These are phyloP conservation scores for Rhizopus arrhizus DNA, from an alignment of 371 early-diverging fungal genomes.

Conservation along the genomic window DNA sequence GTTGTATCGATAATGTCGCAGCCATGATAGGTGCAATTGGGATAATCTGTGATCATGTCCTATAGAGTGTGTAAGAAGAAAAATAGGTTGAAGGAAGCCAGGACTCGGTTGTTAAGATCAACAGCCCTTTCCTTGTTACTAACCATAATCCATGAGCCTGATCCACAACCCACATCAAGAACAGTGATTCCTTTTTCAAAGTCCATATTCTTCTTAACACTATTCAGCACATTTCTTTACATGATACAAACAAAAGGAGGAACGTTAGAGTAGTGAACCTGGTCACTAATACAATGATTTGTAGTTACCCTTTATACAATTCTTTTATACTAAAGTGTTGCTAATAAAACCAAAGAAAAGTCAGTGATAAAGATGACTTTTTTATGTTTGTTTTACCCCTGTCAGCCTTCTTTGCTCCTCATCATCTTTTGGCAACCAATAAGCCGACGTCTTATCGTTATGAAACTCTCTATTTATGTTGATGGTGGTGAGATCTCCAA, in stretches of 20 bases:
- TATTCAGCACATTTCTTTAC: neutral
- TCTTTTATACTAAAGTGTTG: constrained; percentile 42
- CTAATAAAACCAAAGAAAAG: constrained; percentile 2
- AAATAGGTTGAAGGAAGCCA: neutral
- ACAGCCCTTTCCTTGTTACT: neutral
- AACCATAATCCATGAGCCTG: constrained; percentile 60
- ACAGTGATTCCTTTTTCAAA: constrained; percentile 25
- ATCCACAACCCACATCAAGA: constrained; percentile 57
- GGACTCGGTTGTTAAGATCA: no score
- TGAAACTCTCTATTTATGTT: constrained; percentile 12
- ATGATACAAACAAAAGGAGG: neutral
- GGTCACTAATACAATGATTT: neutral
- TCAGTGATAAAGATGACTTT: neutral
- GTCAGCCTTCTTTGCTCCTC: constrained; percentile 17
- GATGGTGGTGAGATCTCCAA: neutral
- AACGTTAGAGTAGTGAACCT: neutral
- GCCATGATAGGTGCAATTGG: constrained; percentile 32
- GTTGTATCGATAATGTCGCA: constrained; percentile 32
- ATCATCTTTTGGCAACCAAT: constrained; percentile 25
- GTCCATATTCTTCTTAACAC: neutral
- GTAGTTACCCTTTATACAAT: constrained; percentile 25
- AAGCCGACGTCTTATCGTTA: constrained; percentile 8
- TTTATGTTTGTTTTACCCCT: constrained; percentile 9
- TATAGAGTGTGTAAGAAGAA: neutral
- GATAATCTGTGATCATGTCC: constrained; percentile 29